Percentiles rank a stretch among this genome's conserved stretches.
These are phyloP conservation scores for Fusarium keratoplasticum DNA, from an alignment of 2,329 filamentous ascomycete genomes.

Conservation along the genomic window DNA sequence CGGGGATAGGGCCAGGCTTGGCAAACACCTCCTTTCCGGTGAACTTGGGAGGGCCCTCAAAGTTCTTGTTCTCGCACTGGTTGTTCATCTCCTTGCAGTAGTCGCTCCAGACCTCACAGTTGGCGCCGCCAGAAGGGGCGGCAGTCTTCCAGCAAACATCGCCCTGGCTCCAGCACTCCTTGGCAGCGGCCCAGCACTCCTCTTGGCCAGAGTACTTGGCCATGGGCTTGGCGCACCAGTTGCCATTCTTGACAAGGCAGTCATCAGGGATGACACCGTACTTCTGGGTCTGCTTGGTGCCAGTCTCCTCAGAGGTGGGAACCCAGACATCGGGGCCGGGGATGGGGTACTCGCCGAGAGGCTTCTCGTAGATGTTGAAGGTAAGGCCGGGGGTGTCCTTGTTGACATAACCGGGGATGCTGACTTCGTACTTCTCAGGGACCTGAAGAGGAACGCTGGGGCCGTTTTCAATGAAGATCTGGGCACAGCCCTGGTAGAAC, in stretches of 20 bases:
- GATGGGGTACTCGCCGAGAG: constrained; percentile 64
- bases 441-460: constrained; percentile 60
- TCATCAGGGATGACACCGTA: constrained; percentile 65
- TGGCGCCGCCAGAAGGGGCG: constrained; percentile 68
- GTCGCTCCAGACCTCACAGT: constrained; percentile 71
- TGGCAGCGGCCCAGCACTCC: constrained; percentile 70
- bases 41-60: constrained; percentile 61
- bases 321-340: constrained; percentile 64
- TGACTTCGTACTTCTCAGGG: constrained; percentile 63
- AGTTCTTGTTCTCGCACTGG: constrained; percentile 56
- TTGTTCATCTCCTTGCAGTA: constrained; percentile 67
- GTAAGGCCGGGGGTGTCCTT: constrained; percentile 65
- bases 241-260: constrained; percentile 74
- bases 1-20: constrained; percentile 50
- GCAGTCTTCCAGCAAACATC: constrained; percentile 69
- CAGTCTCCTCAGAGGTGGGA: constrained; percentile 46
- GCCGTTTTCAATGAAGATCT: constrained; percentile 69
- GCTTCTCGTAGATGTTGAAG: constrained; percentile 72
- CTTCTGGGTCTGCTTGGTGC: constrained; percentile 38
- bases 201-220: constrained; percentile 64
- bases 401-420: constrained; percentile 75
- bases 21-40: constrained; percentile 50
- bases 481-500: constrained; percentile 79
- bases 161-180: constrained; percentile 69
- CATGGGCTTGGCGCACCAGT: constrained; percentile 77